These are phyloP conservation scores for Ophiostoma populinum DNA, from an alignment of 2,329 filamentous ascomycete species.

Conservation along the genomic window DNA sequence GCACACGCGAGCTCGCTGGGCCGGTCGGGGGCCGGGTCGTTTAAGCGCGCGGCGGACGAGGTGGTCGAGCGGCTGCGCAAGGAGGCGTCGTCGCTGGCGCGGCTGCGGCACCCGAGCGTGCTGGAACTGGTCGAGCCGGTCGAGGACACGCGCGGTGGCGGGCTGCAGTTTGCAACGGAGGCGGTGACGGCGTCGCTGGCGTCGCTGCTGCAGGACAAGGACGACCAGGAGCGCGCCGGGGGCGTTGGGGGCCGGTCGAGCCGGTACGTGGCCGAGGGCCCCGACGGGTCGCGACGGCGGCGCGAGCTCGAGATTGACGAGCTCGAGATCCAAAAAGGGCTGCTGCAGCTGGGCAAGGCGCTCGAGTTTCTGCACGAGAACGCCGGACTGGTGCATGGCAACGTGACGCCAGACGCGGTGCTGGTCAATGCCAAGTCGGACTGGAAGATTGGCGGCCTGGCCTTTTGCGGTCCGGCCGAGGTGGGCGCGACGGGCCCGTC, in stretches of 20 bases:
- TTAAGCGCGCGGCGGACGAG: conserved; percentile 74
- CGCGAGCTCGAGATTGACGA: conserved; percentile 89
- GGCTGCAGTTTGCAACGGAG: conserved; percentile 91
- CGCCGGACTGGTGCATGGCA: conserved; percentile 60
- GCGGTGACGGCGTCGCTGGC: conserved; percentile 77
- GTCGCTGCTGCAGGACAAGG: conserved; percentile 69
- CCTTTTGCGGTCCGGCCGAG: conserved; percentile 71
- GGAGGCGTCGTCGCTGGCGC: conserved; percentile 76
- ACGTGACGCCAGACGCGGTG: conserved; percentile 83
- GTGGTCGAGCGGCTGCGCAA: conserved; percentile 81
- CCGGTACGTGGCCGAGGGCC: conserved; percentile 65
- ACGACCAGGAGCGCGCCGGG: conserved; percentile 50
- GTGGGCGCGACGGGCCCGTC: conserved; percentile 24
- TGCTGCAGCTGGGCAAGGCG: conserved; percentile 51
- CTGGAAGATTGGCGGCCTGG: conserved; percentile 95
- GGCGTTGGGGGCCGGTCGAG: conserved; percentile 54
- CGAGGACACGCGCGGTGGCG: conserved; percentile 80
- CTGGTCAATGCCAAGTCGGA: conserved; percentile 95
- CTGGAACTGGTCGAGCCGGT: conserved; percentile 88
- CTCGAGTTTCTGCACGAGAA: conserved; percentile 15
- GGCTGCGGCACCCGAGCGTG: conserved; percentile 78
- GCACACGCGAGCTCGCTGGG: conserved; percentile 42
- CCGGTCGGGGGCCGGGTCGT: conserved; percentile 44
- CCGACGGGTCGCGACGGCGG: conserved; percentile 53
- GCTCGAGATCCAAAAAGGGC: conserved; percentile 89